Evolutionary conservation across 257 asterid species (phyloP).

Genomic region (Solanum peruvianum): DNA sequence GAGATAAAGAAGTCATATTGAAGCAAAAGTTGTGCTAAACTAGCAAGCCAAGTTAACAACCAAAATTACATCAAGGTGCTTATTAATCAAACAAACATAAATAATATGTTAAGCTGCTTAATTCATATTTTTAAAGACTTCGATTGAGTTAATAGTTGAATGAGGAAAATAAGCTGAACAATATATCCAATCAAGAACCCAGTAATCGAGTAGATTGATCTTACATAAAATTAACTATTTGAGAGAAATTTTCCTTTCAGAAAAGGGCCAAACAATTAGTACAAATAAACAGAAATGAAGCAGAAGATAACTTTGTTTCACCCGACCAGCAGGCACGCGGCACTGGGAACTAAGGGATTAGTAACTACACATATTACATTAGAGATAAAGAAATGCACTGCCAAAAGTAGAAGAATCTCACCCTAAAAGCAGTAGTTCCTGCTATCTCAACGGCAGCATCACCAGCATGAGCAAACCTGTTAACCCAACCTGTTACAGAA

Average conservation of each 20-base stretch:
- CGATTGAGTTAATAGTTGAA: not conserved
- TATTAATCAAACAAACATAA: not conserved
- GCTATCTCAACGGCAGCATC: slow-evolving; percentile 92
- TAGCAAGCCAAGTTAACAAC: not conserved
- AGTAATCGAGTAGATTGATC: not conserved
- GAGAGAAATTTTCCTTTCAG: not conserved
- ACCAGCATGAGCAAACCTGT: slow-evolving; percentile 94
- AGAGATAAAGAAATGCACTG: not conserved
- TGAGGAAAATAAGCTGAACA: not conserved
- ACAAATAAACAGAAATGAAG: not conserved
- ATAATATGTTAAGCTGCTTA: not conserved
- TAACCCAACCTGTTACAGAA: slow-evolving; percentile 74
- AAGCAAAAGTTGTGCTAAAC: not conserved
- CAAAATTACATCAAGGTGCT: not conserved
- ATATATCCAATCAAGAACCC: not conserved
- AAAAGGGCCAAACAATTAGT: not conserved
- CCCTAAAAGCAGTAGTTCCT: slow-evolving; percentile 77
- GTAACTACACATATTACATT: not conserved
- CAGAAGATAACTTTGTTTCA: not conserved
- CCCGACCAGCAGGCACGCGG: not conserved
- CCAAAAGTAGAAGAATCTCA: slow-evolving; percentile 16
- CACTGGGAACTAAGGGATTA: not conserved
- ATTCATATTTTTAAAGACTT: not conserved
- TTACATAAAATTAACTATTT: not conserved
- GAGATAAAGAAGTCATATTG: not conserved